Base-by-base conservation (phyloP, 768 basidiomycete genomes). In the Paxillus involutus region DNA sequence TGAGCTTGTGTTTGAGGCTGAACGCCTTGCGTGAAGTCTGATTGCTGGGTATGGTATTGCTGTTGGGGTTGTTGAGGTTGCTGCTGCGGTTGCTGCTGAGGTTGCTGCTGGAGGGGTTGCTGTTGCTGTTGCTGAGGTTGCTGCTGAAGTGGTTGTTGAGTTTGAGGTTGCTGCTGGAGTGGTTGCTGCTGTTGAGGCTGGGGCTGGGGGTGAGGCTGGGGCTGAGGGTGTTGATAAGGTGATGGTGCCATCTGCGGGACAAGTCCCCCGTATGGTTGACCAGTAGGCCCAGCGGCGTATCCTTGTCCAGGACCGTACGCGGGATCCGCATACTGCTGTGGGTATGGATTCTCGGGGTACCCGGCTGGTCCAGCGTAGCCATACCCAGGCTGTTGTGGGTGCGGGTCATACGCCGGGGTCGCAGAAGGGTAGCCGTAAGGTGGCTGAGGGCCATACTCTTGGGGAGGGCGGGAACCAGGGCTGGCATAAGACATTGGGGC, bases 401-500 rank as follows among this genome's bases (percentile, higher is more conserved):
- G 69, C 46, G 79, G 80, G 4, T 78, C 78, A 57, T 80, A 82
- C 7, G 69, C 61, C 12, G 67, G 59, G 12, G 63, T 62, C 26
- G 54, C 47, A 6, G 61, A 42, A 2, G 77, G 75, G 59, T 80
- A 85, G 5, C 77, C 81, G 57, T 80, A 87, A 21, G 67, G 59
- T 47, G 54, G 57, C 52, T 80, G 78, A 30, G 76, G 70, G 5
- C 59, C 61, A 12, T 73, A 71, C 14, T 71, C 70, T 53, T 69
- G 62, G 3, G 62, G 67, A 21, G 64, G 64, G 16, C 73, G 69
- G 12, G 72, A 65, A 30, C 71, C 75, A 14, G 70, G 64, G 9
- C 61, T 69, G 62, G 49, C 69, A 63, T 52, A 72, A 47, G 50
- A 53, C 43, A 50, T 53, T 53, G 56, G 67, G 42, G 62, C 55